A percentile compares a stretch with the other conserved stretches of the same genome.
These are phyloP conservation scores for Pseudopediastrum boryanum DNA, from an alignment of 139 green algal species.

Conservation along the genomic window DNA sequence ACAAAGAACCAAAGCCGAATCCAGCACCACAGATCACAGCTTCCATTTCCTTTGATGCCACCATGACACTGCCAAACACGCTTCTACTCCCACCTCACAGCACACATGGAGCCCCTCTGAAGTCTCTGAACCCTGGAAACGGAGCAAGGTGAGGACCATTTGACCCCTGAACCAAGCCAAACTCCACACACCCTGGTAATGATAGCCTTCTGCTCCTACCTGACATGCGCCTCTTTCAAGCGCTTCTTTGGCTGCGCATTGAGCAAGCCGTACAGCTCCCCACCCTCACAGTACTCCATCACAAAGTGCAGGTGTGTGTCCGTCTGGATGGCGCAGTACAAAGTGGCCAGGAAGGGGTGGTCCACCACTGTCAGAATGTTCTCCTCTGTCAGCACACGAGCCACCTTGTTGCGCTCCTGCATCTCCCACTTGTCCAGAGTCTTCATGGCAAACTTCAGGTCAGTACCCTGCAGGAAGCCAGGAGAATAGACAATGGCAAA, in stretches of 20 bases:
- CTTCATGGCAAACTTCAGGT: slow-evolving; percentile 91
- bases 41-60: too few species aligned
- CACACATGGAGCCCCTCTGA: too few species aligned
- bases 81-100: too few species aligned
- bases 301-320: slow-evolving; percentile 91
- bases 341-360: slow-evolving; percentile 95
- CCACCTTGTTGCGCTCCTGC: slow-evolving; percentile 94
- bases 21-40: too few species aligned
- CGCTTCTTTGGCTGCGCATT: slow-evolving; percentile 70
- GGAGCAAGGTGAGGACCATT: too few species aligned
- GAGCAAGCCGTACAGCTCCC: slow-evolving; percentile 77
- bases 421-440: slow-evolving; percentile 97
- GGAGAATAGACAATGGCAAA: background rate
- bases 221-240: slow-evolving; percentile 75
- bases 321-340: slow-evolving; percentile 94
- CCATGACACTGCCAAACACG: too few species aligned
- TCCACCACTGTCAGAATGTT: slow-evolving; percentile 87
- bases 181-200: too few species aligned
- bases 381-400: slow-evolving; percentile 89
- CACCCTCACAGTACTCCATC: slow-evolving; percentile 79
- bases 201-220: too few species aligned
- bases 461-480: slow-evolving; percentile 55
- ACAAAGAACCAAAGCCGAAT: too few species aligned
- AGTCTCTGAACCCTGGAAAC: too few species aligned
- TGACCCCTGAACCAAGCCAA: too few species aligned